A percentile compares a stretch with the other conserved stretches of the same genome.
These are phyloP conservation scores for Ophiostoma angusticollis DNA, from an alignment of 2,329 filamentous ascomycete genomes.

Conservation along the genomic window DNA sequence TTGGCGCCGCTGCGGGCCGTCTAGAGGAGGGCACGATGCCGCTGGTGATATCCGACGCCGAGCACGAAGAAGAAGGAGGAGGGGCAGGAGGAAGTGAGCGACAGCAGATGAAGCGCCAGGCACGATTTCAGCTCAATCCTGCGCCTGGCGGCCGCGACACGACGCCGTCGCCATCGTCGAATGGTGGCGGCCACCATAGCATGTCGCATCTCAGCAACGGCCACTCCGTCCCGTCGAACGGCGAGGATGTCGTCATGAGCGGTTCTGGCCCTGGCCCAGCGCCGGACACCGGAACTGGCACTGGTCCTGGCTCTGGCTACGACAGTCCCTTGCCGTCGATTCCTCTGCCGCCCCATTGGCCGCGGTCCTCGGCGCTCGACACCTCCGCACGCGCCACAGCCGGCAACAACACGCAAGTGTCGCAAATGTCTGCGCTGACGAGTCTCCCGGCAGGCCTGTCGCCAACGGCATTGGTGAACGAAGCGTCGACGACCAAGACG, in stretches of 20 bases:
- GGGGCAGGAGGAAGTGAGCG: slow-evolving; percentile 25
- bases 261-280: slow-evolving; percentile 32
- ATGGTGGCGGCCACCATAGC: slow-evolving; percentile 45
- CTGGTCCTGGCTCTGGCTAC: too few species aligned
- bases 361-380: slow-evolving; percentile 21
- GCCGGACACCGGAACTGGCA: too few species aligned
- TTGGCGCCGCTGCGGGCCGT: slow-evolving; percentile 20
- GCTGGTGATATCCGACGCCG: slow-evolving; percentile 5
- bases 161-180: slow-evolving; percentile 26
- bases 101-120: slow-evolving; percentile 14
- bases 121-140: slow-evolving; percentile 40
- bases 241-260: slow-evolving; percentile 51
- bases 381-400: slow-evolving; percentile 27
- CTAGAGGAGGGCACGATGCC: background rate
- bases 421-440: slow-evolving; percentile 50
- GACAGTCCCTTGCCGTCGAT: too few species aligned
- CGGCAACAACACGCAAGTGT: slow-evolving; percentile 45
- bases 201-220: slow-evolving; percentile 43
- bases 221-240: slow-evolving; percentile 31
- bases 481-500: slow-evolving; percentile 89
- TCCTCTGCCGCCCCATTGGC: slow-evolving; percentile 27
- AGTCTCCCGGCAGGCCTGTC: slow-evolving; percentile 44
- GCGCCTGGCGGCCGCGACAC: background rate
- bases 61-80: slow-evolving; percentile 18
- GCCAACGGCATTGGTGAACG: slow-evolving; percentile 54